Conservation (phyloP, 352 stramenopile species). For the Thraustochytrium striatum region DNA sequence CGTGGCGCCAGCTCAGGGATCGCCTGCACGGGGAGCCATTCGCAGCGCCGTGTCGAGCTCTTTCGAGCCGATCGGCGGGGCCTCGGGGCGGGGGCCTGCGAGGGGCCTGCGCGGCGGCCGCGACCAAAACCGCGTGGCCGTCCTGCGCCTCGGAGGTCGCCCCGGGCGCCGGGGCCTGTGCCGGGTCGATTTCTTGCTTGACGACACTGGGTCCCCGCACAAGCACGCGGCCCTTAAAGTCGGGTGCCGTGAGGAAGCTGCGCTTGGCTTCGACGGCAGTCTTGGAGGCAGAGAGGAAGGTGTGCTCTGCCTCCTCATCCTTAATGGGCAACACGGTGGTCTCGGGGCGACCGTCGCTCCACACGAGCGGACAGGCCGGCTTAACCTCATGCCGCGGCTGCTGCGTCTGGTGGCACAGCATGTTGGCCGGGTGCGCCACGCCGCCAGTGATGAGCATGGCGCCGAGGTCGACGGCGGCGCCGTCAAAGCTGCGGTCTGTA, state of each 20-base stretch:
- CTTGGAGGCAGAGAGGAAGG: conserved; percentile 19
- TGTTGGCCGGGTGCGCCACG: conserved; percentile 57
- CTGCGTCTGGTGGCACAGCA: conserved; percentile 51
- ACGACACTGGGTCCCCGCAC: too few species aligned
- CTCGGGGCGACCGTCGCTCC: conserved; percentile 15
- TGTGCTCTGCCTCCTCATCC: conserved; percentile 39
- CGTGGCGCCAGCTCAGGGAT: too few species aligned
- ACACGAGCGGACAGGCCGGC: conserved; percentile 25
- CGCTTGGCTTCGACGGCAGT: conserved; percentile 29
- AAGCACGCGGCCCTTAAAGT: conserved; percentile 7
- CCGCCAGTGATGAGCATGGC: conserved; percentile 71
- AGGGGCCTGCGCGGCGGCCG: too few species aligned
- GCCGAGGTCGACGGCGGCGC: conserved; percentile 60
- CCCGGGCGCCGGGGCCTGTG: too few species aligned
- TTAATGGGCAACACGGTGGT: neutral
- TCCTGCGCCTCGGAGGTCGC: too few species aligned
- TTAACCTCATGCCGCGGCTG: conserved; percentile 48
- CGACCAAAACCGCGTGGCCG: too few species aligned
- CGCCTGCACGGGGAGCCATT: too few species aligned
- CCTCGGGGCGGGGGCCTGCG: too few species aligned
- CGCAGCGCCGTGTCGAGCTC: too few species aligned
- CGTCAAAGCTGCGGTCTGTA: conserved; percentile 51
- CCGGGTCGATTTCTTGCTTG: too few species aligned
- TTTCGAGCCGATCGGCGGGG: too few species aligned
- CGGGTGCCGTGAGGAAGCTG: neutral